Base-by-base conservation (phyloP, 129 eudicot genomes). In the Pseudognaphalium luteoalbum region DNA sequence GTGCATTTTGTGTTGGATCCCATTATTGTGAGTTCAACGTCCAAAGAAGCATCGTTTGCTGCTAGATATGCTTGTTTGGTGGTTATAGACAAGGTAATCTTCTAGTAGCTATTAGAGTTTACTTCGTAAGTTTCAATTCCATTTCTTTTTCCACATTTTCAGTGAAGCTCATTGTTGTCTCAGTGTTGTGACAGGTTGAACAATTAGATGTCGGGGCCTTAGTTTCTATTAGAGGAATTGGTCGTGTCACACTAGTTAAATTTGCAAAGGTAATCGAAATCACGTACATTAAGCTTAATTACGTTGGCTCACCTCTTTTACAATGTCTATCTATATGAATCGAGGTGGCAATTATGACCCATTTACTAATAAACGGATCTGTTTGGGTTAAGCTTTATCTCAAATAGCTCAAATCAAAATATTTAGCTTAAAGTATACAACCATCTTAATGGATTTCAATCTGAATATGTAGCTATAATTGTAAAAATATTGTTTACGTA, bases 1-100 rank as follows among this genome's bases (percentile, higher is more conserved):
- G 96, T 90, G 79, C 96, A 90, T 73, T 87, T 90, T 62, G 96
- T 88, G 75, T 73, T 90, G 78, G 96, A 90, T 78, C 96, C 91
- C 32, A 78, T 90, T 70, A 86, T 71, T 42, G 64, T 84, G 57
- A 78, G 82, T 74, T 80, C 84, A 59, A 72, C 75, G 69, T 83
- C 90, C 22, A 66, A 73, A 74, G 92, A 87, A 78, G 80, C 90
- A 72, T 86, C 91, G 1, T 90, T 81, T 66, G 91, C 91, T 62
- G 91, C 96, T 44, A 85, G 83, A 86, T 90, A 87, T 81, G 93
- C 86, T 78, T 90, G 93, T 72, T 86, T 90, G 87, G 93, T 83
- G 68, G 50, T 42, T 12, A 82, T 90, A 74, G 96, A 90, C 79
- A 90, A 88, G 88, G 96, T 90, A 80, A 87, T 84, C 72, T 74